Conservation (phyloP, 768 basidiomycete genomes). For the Hypsizygus marmoreus region DNA sequence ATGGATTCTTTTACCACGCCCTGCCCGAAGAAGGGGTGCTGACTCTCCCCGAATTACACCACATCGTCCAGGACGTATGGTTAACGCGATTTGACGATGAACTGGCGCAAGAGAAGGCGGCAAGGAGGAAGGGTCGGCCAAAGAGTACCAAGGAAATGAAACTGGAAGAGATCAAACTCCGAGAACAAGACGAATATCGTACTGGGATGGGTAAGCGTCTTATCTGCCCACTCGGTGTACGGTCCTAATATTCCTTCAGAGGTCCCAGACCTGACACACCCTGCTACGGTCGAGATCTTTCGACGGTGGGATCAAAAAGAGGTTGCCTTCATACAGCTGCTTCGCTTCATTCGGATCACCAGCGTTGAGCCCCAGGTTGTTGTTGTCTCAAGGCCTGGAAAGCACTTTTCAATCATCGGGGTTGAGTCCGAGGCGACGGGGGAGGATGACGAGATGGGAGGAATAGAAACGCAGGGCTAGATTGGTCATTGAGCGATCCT, state of each 20-base stretch:
- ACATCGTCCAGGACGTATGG: slow-evolving; percentile 68
- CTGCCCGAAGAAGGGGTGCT: slow-evolving; percentile 62
- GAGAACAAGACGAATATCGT: slow-evolving; percentile 72
- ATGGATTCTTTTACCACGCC: slow-evolving; percentile 75
- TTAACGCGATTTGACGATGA: slow-evolving; percentile 69
- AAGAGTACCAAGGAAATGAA: slow-evolving; percentile 68
- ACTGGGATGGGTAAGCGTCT: slow-evolving; percentile 72
- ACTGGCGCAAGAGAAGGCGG: slow-evolving; percentile 57
- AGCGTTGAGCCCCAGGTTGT: slow-evolving; percentile 49
- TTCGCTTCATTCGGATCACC: slow-evolving; percentile 78
- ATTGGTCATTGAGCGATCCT: background rate
- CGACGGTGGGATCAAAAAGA: slow-evolving; percentile 80
- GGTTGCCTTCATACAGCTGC: slow-evolving; percentile 63
- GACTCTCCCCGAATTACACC: slow-evolving; percentile 66
- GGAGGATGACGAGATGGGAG: slow-evolving; percentile 21
- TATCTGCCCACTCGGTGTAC: background rate
- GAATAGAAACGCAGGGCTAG: slow-evolving; percentile 9
- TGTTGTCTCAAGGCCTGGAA: slow-evolving; percentile 62
- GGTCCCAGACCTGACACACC: slow-evolving; percentile 76
- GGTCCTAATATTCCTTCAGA: slow-evolving; percentile 44
- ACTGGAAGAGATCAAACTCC: slow-evolving; percentile 69
- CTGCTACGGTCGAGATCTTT: slow-evolving; percentile 68
- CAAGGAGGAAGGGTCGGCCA: slow-evolving; percentile 73
- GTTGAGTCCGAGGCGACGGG: background rate
- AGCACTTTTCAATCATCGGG: slow-evolving; percentile 42